phyloP scores from a whole-genome alignment of 2,329 filamentous ascomycete genomes.

The Colletotrichum caudatum region DNA sequence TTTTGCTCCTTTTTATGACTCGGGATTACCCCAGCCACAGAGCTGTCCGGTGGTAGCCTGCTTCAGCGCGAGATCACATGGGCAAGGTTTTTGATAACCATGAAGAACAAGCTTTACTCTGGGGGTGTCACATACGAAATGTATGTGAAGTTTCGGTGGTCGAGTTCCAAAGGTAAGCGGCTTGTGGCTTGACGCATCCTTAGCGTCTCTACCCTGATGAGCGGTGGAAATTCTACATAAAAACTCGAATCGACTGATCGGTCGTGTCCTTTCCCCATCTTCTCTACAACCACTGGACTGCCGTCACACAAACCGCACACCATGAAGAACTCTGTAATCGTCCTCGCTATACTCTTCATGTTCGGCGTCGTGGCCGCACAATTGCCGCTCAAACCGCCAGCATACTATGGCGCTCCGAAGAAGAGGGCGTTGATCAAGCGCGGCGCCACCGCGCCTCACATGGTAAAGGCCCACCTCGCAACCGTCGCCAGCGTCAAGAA shows the following conservation, averaged over 20 bases:
- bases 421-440: not conserved
- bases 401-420: slow-evolving; percentile 2
- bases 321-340: not conserved
- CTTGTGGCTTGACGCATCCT: not conserved
- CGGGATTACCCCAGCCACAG: not conserved
- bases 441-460: not conserved
- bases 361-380: not conserved
- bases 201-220: slow-evolving; percentile 1
- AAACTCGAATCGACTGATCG: not conserved
- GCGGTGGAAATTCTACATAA: not conserved
- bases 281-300: not conserved
- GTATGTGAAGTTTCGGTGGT: not conserved
- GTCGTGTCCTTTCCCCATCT: too few species aligned
- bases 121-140: too few species aligned
- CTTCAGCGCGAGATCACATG: not conserved
- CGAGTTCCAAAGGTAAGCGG: not conserved
- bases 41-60: not conserved
- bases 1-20: not conserved
- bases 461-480: not conserved
- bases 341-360: not conserved
- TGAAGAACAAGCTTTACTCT: not conserved
- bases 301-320: not conserved
- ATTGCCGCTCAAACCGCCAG: not conserved
- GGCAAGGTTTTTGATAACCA: too few species aligned
- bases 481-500: not conserved